Base-by-base conservation (phyloP, 2,329 filamentous ascomycete genomes). In the Pseudocercospora fijiensis region DNA sequence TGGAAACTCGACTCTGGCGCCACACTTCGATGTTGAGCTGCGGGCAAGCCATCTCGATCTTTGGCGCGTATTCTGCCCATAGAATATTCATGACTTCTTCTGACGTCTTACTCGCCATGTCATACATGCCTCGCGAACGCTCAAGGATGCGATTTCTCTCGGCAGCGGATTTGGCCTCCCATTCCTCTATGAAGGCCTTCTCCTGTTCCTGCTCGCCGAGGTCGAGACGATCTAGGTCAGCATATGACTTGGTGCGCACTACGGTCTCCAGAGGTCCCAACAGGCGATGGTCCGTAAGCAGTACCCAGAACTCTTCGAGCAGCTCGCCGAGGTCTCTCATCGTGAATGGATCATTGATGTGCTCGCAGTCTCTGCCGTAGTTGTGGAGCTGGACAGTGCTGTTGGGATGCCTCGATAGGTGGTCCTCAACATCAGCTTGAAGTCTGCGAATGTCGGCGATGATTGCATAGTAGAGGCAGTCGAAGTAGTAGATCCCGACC, bases 391-490 rank as follows among this genome's bases (percentile, higher is more conserved):
- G 22, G 11, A 47, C 2, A 3, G 22, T 27, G 22, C 57, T 30
- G 26, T 51, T 27, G n/a, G 24, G 43, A 33, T 49, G 13, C 43
- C 22, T 30, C 22, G 28, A 18, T 28, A 58, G 43, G 33, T 49
- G 41, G 11, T 58, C 41, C 20, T 18, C 43, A 16, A 49, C 57
- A n/a, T 58, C 22, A 16, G 3, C 41, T 16, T 49, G 22, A 4
- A 58, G 57, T 4, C 18, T 28, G 28, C 22, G 26, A 20, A 57
- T 41, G 30, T 57, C 55, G 24, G 4, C 8, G 9, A 57, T 43
- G 11, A 57, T 57, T n/a, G 55, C 55, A 13, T 57, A 57, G 30
- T 57, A 57, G 30, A 57, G 30, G 27, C 30, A 41, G 8, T 57
- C 20, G 11, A 24, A 57, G 30, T 41, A 45, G 37, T n/a, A 57